phyloP scores from a whole-genome alignment of 1,284 basidiomycete genomes.

The Chalciporus piperatoides region DNA sequence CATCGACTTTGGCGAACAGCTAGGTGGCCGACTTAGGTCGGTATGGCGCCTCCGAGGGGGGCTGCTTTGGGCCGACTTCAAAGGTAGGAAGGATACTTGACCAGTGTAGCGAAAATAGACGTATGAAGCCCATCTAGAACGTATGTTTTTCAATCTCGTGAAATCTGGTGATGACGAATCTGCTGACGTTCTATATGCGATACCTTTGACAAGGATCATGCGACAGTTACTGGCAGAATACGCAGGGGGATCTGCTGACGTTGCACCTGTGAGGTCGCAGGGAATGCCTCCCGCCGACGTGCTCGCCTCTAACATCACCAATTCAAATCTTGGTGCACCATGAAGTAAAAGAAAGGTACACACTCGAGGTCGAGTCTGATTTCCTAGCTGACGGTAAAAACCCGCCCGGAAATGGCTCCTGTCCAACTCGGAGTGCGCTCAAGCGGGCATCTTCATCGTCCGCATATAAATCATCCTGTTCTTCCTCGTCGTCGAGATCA shows the following conservation, averaged over 20 bases:
- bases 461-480: neutral
- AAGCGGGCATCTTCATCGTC: neutral
- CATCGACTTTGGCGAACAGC: constrained; percentile 36
- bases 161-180: neutral
- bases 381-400: neutral
- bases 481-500: constrained; percentile 28
- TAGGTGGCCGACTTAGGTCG: neutral
- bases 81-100: constrained; percentile 24
- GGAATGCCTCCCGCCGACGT: neutral
- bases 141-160: neutral
- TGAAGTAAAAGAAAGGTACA: constrained; percentile 5
- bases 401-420: neutral
- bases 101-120: constrained; percentile 32
- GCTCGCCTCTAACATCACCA: neutral
- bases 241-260: constrained; percentile 17
- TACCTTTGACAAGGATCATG: constrained; percentile 28
- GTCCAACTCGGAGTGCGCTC: neutral
- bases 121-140: constrained; percentile 25
- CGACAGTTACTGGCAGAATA: constrained; percentile 26
- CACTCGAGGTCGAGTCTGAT: neutral
- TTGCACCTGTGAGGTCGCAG: neutral
- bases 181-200: constrained; percentile 31
- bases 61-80: constrained; percentile 20
- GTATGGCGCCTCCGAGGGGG: neutral
- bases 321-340: neutral